Conservation (phyloP, 208 protist genomes). For the Trypanosoma caninum region DNA sequence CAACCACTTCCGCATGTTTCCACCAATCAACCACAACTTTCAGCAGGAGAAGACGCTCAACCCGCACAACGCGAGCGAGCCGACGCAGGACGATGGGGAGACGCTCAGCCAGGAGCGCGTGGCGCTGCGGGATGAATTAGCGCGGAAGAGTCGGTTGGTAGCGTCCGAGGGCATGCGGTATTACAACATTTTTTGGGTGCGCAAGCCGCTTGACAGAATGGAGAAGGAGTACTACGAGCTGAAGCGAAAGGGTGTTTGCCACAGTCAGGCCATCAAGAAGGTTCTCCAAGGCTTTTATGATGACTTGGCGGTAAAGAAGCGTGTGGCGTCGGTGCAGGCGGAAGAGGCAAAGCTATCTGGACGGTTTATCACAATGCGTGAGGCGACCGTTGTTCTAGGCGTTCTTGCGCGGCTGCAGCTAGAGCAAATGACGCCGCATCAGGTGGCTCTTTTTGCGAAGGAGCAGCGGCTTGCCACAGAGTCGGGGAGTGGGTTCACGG, state of each 20-base stretch:
- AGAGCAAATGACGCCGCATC: constrained; percentile 86
- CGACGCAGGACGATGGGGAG: constrained; percentile 67
- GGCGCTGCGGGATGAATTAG: constrained; percentile 76
- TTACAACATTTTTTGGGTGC: constrained; percentile 92
- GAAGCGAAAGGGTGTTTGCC: constrained; percentile 59
- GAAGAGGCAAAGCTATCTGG: constrained; percentile 89
- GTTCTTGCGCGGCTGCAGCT: constrained; percentile 79
- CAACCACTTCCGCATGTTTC: constrained; percentile 92
- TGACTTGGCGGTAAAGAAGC: constrained; percentile 79
- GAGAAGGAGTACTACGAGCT: constrained; percentile 86
- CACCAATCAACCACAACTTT: constrained; percentile 87
- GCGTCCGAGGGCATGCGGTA: constrained; percentile 90
- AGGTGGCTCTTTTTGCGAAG: constrained; percentile 61
- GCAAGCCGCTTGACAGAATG: constrained; percentile 90
- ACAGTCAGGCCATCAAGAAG: constrained; percentile 72
- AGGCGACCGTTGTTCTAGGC: constrained; percentile 82
- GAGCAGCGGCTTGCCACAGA: constrained; percentile 44
- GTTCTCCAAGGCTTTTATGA: constrained; percentile 78
- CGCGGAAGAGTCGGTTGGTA: constrained; percentile 73
- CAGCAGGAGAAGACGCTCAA: constrained; percentile 89
- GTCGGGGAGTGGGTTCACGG: constrained; percentile 32
- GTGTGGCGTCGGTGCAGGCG: constrained; percentile 80
- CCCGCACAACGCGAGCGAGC: constrained; percentile 72
- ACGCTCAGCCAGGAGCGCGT: constrained; percentile 57
- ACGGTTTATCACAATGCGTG: constrained; percentile 88